phyloP scores from a whole-genome alignment of 1,139 yeast genomes.

The Taphrina communis region DNA sequence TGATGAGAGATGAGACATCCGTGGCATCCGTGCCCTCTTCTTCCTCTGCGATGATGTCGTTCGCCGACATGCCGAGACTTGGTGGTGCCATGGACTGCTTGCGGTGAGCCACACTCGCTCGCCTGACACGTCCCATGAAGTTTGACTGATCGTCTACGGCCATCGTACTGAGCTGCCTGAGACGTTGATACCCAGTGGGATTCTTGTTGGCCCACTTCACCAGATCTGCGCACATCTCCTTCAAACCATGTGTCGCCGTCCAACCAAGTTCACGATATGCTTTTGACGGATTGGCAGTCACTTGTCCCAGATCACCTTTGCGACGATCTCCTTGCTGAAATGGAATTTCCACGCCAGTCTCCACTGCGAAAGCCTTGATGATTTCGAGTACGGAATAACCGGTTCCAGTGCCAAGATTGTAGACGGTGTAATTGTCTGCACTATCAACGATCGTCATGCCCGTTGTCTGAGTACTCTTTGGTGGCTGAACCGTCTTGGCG shows the following conservation, averaged over 20 bases:
- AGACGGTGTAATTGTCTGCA: conserved; percentile 51
- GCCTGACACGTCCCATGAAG: conserved; percentile 17
- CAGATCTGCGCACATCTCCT: conserved; percentile 72
- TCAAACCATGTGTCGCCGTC: conserved; percentile 64
- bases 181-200: conserved; percentile 64
- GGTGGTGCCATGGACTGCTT: conserved; percentile 29
- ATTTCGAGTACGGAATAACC: conserved; percentile 81
- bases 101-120: conserved; percentile 24
- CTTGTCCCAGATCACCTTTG: conserved; percentile 75
- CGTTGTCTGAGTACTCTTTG: conserved; percentile 49
- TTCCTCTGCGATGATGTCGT: conserved; percentile 17
- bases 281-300: conserved; percentile 72
- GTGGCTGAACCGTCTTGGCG: background rate
- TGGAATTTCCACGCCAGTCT: conserved; percentile 70
- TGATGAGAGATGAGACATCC: conserved; percentile 15
- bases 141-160: conserved; percentile 21
- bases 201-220: conserved; percentile 80
- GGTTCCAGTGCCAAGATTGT: conserved; percentile 83
- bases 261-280: conserved; percentile 72
- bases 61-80: background rate
- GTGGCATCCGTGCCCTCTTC: conserved; percentile 13
- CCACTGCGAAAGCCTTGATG: conserved; percentile 67
- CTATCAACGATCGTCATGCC: conserved; percentile 55
- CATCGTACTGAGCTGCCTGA: conserved; percentile 17
- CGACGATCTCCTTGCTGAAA: conserved; percentile 70